A percentile compares a stretch with the other conserved stretches of the same genome.
Conservation (phyloP, 2,329 filamentous ascomycete genomes). For the Chrysoporthe cubensis region DNA sequence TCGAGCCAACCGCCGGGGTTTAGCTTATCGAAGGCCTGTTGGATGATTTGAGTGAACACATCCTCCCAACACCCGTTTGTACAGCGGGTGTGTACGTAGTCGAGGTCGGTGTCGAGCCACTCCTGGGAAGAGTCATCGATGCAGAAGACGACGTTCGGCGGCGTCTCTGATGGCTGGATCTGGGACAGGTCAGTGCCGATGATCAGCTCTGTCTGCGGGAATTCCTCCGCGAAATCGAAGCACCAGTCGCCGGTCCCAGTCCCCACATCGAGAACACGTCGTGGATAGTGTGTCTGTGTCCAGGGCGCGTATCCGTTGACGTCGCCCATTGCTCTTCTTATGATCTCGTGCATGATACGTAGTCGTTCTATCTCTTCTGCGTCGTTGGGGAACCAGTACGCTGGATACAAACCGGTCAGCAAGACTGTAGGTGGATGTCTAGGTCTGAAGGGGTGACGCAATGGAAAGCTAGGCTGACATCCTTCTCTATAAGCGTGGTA, state of each 20-base stretch:
- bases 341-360: constrained; percentile 38
- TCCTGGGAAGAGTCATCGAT: constrained; percentile 67
- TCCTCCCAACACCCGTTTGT: constrained; percentile 55
- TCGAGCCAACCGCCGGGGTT: constrained; percentile 59
- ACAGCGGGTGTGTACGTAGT: constrained; percentile 58
- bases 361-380: constrained; percentile 37
- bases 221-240: constrained; percentile 67
- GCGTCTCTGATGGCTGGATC: constrained; percentile 67
- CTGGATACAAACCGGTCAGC: constrained; percentile 29
- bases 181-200: constrained; percentile 70
- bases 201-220: constrained; percentile 58
- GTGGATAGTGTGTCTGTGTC: constrained; percentile 34
- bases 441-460: neutral
- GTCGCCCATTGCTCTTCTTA: constrained; percentile 38
- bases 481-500: constrained; percentile 29
- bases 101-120: constrained; percentile 59
- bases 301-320: constrained; percentile 39
- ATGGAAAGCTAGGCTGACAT: constrained; percentile 8
- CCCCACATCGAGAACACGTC: constrained; percentile 43
- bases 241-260: constrained; percentile 67
- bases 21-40: constrained; percentile 53
- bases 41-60: constrained; percentile 54
- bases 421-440: neutral
- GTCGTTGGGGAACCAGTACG: constrained; percentile 43
- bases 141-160: constrained; percentile 71